phyloP scores from a whole-genome alignment of 495 filamentous ascomycete species.

The Aspergillus homomorphus region DNA sequence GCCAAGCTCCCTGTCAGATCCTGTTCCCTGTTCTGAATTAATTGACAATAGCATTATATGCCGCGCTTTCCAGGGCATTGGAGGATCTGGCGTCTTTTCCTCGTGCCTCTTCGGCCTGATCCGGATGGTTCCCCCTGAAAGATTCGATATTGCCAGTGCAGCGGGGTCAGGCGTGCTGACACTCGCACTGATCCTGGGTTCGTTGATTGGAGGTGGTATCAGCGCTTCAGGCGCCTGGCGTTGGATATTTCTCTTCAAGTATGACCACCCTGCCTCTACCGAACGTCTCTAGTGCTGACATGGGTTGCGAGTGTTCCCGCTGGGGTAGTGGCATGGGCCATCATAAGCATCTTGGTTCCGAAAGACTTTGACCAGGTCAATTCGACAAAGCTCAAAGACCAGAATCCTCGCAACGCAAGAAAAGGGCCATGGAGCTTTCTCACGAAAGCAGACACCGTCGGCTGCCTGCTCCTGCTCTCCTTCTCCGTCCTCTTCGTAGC shows the following conservation, averaged over 20 bases:
- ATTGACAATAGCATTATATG: slow-evolving; percentile 39
- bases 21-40: not conserved
- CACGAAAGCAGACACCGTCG: slow-evolving; percentile 46
- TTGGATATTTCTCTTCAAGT: slow-evolving; percentile 17
- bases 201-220: slow-evolving; percentile 44
- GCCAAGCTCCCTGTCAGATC: not conserved
- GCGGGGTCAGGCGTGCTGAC: slow-evolving; percentile 19
- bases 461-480: slow-evolving; percentile 45
- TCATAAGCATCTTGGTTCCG: slow-evolving; percentile 11
- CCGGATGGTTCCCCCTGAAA: slow-evolving; percentile 41
- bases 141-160: slow-evolving; percentile 17
- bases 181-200: slow-evolving; percentile 36
- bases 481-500: slow-evolving; percentile 53
- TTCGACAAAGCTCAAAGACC: not conserved
- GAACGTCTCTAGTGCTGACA: not conserved
- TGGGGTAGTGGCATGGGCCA: slow-evolving; percentile 6
- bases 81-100: slow-evolving; percentile 50
- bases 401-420: not conserved
- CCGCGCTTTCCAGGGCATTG: slow-evolving; percentile 53
- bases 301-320: slow-evolving; percentile 8
- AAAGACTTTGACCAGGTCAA: slow-evolving; percentile 1
- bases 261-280: not conserved
- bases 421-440: not conserved
- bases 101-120: slow-evolving; percentile 53
- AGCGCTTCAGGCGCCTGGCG: slow-evolving; percentile 36